Percentiles rank a stretch among this genome's conserved stretches.
Evolutionary conservation across 768 basidiomycete species (phyloP).

Genomic region (Rhodotorula paludigena): DNA sequence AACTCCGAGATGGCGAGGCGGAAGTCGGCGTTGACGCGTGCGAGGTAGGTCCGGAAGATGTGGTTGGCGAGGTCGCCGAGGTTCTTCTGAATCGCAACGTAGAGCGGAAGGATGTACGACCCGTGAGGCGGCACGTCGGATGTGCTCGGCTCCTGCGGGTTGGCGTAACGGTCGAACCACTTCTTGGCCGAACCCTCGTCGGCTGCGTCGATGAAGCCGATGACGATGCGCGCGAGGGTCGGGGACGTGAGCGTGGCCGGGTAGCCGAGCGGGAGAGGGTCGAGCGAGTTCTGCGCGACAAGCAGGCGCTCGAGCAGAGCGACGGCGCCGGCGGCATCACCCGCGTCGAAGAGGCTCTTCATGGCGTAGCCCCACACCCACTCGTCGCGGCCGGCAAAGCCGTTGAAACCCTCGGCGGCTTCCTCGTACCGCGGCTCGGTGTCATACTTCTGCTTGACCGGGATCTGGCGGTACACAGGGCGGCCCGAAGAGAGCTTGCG

Average conservation of each 20-base stretch:
- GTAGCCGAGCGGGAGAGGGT: slow-evolving; percentile 14
- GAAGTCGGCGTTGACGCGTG: slow-evolving; percentile 2
- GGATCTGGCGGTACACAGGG: not conserved
- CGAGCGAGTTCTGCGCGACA: slow-evolving; percentile 15
- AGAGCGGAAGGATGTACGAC: slow-evolving; percentile 22
- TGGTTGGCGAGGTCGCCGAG: slow-evolving; percentile 12
- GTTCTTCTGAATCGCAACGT: slow-evolving; percentile 18
- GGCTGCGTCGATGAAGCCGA: slow-evolving; percentile 51
- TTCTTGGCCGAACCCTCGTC: slow-evolving; percentile 58
- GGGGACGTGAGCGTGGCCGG: slow-evolving; percentile 48
- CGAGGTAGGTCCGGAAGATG: slow-evolving; percentile 35
- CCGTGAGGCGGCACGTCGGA: slow-evolving; percentile 4
- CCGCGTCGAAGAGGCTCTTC: slow-evolving; percentile 54
- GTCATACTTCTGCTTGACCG: slow-evolving; percentile 21
- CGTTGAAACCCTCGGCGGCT: slow-evolving; percentile 30
- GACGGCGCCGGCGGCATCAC: slow-evolving; percentile 38
- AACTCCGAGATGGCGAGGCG: slow-evolving; percentile 23
- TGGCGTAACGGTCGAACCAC: slow-evolving; percentile 53
- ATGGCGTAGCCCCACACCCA: slow-evolving; percentile 61
- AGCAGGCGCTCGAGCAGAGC: slow-evolving; percentile 33
- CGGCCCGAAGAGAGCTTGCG: too few species aligned
- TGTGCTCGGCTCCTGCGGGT: not conserved
- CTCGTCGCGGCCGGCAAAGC: slow-evolving; percentile 60
- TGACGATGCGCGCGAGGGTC: slow-evolving; percentile 49
- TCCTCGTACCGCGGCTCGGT: slow-evolving; percentile 39